phyloP scores from a whole-genome alignment of 2,329 filamentous ascomycete species.

The Aureobasidium sp. region DNA sequence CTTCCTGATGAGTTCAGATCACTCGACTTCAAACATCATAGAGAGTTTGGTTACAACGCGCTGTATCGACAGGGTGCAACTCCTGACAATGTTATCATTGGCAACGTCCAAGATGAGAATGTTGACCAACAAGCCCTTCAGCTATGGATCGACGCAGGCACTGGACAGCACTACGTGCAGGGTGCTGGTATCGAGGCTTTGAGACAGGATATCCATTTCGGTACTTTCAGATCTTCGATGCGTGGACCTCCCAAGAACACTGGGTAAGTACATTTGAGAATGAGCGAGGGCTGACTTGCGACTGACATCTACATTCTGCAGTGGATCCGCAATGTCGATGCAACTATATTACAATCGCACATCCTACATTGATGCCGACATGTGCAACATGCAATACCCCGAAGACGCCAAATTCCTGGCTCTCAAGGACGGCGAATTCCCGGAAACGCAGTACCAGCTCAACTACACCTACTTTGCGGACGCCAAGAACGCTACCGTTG shows the following conservation, averaged over 20 bases:
- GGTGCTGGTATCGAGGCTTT: constrained; percentile 35
- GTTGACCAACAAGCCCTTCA: neutral
- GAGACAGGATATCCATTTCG: constrained; percentile 40
- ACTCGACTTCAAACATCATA: constrained; percentile 34
- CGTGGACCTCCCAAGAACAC: constrained; percentile 16
- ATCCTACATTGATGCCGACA: constrained; percentile 33
- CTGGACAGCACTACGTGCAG: constrained; percentile 31
- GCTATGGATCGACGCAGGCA: neutral
- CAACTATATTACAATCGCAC: constrained; percentile 37
- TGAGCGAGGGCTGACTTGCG: neutral
- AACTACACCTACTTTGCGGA: constrained; percentile 31
- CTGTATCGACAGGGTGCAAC: constrained; percentile 35
- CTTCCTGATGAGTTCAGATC: constrained; percentile 29
- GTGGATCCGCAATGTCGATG: constrained; percentile 39
- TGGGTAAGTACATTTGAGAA: neutral
- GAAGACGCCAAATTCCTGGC: constrained; percentile 31
- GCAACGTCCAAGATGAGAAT: neutral
- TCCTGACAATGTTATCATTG: constrained; percentile 26
- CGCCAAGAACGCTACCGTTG: constrained; percentile 19
- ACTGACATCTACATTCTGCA: neutral
- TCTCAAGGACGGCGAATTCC: constrained; percentile 31
- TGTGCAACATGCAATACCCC: constrained; percentile 36
- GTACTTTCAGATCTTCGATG: constrained; percentile 37
- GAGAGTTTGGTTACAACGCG: constrained; percentile 40
- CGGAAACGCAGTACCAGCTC: constrained; percentile 27